Percentiles rank a stretch among this genome's conserved stretches.
Evolutionary conservation across 805 yeast species (phyloP).

Genomic region (Groenewaldozyma salmanticensis): DNA sequence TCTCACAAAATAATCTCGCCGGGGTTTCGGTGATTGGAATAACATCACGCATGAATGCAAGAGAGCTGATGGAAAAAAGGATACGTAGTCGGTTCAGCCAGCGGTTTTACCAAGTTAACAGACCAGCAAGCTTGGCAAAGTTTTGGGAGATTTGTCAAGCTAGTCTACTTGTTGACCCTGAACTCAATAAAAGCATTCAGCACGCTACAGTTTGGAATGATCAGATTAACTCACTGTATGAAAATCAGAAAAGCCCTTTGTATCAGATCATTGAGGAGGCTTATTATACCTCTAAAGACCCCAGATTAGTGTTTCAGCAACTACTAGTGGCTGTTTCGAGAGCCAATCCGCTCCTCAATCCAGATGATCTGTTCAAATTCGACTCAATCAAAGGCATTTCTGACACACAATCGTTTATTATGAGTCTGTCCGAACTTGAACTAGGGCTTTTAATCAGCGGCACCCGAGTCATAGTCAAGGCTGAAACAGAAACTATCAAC

Average conservation of each 20-base stretch:
- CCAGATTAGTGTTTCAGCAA: constrained; percentile 31
- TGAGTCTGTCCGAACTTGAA: constrained; percentile 60
- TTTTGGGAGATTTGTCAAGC: constrained; percentile 42
- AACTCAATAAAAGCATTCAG: background rate
- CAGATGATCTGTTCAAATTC: constrained; percentile 13
- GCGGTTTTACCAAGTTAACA: constrained; percentile 52
- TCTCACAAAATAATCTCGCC: constrained; percentile 58
- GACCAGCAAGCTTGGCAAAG: constrained; percentile 37
- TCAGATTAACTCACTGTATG: constrained; percentile 11
- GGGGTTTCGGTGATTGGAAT: constrained; percentile 80
- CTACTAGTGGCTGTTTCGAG: constrained; percentile 20
- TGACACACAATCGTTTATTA: constrained; percentile 19
- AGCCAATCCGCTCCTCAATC: constrained; percentile 14
- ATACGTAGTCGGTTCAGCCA: constrained; percentile 87
- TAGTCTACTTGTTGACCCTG: constrained; percentile 28
- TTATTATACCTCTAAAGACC: constrained; percentile 50
- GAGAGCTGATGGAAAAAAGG: constrained; percentile 82
- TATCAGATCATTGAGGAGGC: constrained; percentile 34
- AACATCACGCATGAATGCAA: constrained; percentile 61
- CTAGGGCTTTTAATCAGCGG: constrained; percentile 61
- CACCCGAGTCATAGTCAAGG: constrained; percentile 57
- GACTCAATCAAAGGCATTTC: constrained; percentile 16
- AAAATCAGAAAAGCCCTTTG: constrained; percentile 22
- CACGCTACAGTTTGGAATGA: constrained; percentile 15
- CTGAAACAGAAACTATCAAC: constrained; percentile 51